Evolutionary conservation across 2,329 filamentous ascomycete genomes (phyloP).

Genomic region (Alternaria arbusti): DNA sequence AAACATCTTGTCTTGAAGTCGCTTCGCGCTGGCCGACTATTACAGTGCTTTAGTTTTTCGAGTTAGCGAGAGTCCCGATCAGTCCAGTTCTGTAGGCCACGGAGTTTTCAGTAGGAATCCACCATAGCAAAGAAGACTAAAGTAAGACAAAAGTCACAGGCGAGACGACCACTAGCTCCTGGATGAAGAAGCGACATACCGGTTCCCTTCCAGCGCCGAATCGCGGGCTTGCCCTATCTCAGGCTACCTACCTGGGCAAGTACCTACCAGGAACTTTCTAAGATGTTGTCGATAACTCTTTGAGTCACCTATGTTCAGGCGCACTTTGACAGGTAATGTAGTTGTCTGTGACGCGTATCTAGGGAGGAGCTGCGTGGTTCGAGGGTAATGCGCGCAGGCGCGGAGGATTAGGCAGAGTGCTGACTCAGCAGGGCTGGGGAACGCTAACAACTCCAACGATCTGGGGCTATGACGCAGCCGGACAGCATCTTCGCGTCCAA

Average conservation of each 20-base stretch:
- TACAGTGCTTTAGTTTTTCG: not conserved
- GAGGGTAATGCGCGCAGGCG: not conserved
- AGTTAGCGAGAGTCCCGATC: not conserved
- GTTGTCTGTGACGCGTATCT: not conserved
- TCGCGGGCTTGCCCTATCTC: not conserved
- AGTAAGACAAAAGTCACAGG: not conserved
- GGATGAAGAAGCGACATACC: not conserved
- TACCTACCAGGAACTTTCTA: not conserved
- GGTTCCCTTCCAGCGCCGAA: not conserved
- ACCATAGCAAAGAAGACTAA: not conserved
- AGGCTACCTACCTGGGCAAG: not conserved
- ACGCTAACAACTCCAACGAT: not conserved
- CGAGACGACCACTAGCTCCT: not conserved
- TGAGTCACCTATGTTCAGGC: not conserved
- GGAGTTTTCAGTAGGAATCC: not conserved
- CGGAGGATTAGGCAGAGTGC: not conserved
- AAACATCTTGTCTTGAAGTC: not conserved
- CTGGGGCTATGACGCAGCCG: not conserved
- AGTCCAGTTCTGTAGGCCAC: not conserved
- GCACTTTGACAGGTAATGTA: not conserved
- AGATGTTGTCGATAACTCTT: not conserved
- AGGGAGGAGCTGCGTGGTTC: not conserved
- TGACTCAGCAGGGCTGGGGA: constrained; percentile 3
- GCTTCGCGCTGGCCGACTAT: not conserved
- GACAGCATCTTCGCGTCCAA: not conserved